Percentiles rank a stretch among this genome's conserved stretches.
These are phyloP conservation scores for Trichoderma semiorbis DNA, from an alignment of 2,329 filamentous ascomycete species.

Conservation along the genomic window DNA sequence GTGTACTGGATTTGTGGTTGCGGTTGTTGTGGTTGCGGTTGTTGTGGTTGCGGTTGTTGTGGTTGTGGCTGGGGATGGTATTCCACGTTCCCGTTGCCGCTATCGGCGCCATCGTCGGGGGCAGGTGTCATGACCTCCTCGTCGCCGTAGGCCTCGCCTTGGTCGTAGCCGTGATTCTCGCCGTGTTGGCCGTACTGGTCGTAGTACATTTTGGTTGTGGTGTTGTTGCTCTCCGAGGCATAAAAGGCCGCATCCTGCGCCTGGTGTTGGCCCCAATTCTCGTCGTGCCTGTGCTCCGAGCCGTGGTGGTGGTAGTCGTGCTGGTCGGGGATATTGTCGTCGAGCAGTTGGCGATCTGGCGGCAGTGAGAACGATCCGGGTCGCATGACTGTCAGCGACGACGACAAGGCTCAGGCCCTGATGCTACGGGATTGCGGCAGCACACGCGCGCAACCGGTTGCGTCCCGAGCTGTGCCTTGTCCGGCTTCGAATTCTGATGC, in stretches of 20 bases:
- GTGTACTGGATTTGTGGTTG: background rate
- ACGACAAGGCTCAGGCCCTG: conserved; percentile 5
- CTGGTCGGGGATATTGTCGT: background rate
- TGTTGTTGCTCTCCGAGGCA: conserved; percentile 5
- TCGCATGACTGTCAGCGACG: conserved; percentile 22
- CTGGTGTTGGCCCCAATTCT: background rate
- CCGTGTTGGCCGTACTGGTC: background rate
- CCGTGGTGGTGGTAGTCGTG: background rate
- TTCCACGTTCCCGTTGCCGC: background rate
- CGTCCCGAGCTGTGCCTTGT: conserved; percentile 5
- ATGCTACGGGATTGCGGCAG: background rate
- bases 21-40: background rate
- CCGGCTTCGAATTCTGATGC: background rate
- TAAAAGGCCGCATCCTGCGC: conserved; percentile 17
- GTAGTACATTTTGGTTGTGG: background rate
- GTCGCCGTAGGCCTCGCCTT: background rate
- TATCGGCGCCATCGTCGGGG: background rate
- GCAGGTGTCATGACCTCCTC: conserved; percentile 12
- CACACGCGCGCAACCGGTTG: conserved; percentile 3
- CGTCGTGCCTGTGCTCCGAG: background rate
- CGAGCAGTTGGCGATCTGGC: conserved; percentile 12
- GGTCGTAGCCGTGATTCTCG: background rate
- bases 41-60: background rate
- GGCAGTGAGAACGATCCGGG: conserved; percentile 9
- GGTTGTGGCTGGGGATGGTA: background rate